Conservation (phyloP, 768 basidiomycete species). For the Tubosaeta brunneosetosa region DNA sequence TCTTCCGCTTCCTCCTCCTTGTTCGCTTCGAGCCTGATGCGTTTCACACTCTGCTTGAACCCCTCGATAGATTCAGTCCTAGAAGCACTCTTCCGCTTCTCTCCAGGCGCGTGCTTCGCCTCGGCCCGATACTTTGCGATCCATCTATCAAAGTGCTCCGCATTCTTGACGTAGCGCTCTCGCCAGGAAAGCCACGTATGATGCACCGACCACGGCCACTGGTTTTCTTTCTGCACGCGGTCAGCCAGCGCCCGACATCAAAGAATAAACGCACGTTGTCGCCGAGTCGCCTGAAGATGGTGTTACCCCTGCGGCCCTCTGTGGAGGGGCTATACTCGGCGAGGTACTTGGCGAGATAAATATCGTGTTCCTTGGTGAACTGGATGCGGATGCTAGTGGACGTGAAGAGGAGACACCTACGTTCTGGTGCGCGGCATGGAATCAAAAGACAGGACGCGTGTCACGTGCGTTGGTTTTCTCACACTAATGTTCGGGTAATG, state of each 20-base stretch:
- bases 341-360: constrained; percentile 41
- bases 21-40: background rate
- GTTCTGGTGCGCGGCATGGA: too few relatives aligned
- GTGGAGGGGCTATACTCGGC: constrained; percentile 42
- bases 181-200: constrained; percentile 66
- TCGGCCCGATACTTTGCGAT: constrained; percentile 40
- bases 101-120: constrained; percentile 12
- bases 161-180: constrained; percentile 50
- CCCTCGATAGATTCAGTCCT: background rate
- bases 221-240: constrained; percentile 29
- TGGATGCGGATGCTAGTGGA: constrained; percentile 18
- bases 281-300: constrained; percentile 39
- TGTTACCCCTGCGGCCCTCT: constrained; percentile 43
- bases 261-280: constrained; percentile 39
- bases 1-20: background rate
- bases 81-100: constrained; percentile 1
- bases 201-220: constrained; percentile 49
- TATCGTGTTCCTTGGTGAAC: constrained; percentile 41
- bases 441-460: too few relatives aligned
- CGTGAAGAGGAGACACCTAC: background rate
- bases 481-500: too few relatives aligned
- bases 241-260: background rate
- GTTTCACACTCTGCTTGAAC: constrained; percentile 3
- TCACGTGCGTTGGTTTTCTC: too few relatives aligned
- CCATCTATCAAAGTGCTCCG: constrained; percentile 35